A percentile compares a stretch with the other conserved stretches of the same genome.
Conservation (phyloP, 176 grass and related monocot genomes). For the Oryza coarctata region DNA sequence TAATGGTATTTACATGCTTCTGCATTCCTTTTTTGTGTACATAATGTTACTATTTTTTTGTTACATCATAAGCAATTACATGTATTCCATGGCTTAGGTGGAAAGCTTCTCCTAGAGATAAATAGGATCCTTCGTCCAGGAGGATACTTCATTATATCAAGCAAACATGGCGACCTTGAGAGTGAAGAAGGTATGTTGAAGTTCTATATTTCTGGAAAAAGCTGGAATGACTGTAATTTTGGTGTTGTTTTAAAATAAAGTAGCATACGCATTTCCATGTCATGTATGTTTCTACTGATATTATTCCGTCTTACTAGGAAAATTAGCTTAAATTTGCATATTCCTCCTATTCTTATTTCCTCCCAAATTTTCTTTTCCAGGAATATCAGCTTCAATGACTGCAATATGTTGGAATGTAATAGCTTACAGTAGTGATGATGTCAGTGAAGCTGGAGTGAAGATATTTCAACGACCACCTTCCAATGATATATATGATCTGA, state of each 20-base stretch:
- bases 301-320: not conserved
- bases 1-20: slow-evolving; percentile 55
- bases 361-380: slow-evolving; percentile 42
- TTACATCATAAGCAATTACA: slow-evolving; percentile 10
- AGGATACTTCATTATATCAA: slow-evolving; percentile 90
- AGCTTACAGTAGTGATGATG: slow-evolving; percentile 79
- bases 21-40: slow-evolving; percentile 20
- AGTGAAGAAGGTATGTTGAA: slow-evolving; percentile 79
- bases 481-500: slow-evolving; percentile 81
- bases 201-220: not conserved
- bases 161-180: slow-evolving; percentile 82
- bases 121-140: slow-evolving; percentile 94
- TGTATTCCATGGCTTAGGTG: slow-evolving; percentile 57
- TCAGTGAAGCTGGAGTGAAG: slow-evolving; percentile 75
- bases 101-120: slow-evolving; percentile 88
- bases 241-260: not conserved
- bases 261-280: not conserved
- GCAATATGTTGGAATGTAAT: slow-evolving; percentile 81
- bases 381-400: slow-evolving; percentile 77
- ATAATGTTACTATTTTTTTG: not conserved
- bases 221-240: not conserved
- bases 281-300: not conserved
- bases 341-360: not conserved
- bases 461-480: slow-evolving; percentile 94
- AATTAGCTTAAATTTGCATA: not conserved